Conservation (phyloP, 306 rosid species). For the Nissolia schottii region DNA sequence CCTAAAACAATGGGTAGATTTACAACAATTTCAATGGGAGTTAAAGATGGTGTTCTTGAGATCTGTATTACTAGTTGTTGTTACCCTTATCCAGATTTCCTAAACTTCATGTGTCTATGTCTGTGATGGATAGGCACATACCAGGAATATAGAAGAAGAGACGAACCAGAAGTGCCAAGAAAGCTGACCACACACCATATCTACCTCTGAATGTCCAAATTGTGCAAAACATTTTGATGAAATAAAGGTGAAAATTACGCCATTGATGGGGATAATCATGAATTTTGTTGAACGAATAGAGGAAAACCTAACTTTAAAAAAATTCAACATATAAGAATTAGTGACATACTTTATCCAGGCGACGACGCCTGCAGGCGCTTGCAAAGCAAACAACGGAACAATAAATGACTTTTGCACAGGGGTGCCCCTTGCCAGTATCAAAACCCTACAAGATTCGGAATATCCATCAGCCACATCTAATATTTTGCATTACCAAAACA, state of each 20-base stretch:
- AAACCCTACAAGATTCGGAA: slow-evolving; percentile 45
- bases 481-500: not conserved
- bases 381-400: slow-evolving; percentile 76
- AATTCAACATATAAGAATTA: not conserved
- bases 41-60: not conserved
- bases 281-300: slow-evolving; percentile 1
- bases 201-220: slow-evolving; percentile 65
- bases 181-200: slow-evolving; percentile 83
- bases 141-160: slow-evolving; percentile 64
- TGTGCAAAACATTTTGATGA: slow-evolving; percentile 7
- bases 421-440: slow-evolving; percentile 75
- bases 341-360: slow-evolving; percentile 70
- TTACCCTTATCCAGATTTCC: slow-evolving; percentile 5
- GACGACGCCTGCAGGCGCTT: slow-evolving; percentile 67
- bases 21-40: not conserved
- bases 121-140: slow-evolving; percentile 8
- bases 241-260: not conserved
- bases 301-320: not conserved
- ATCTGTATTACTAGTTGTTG: not conserved
- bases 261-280: not conserved
- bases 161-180: slow-evolving; percentile 78
- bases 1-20: not conserved
- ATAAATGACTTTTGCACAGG: slow-evolving; percentile 65
- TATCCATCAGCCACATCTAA: slow-evolving; percentile 21
- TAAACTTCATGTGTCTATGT: not conserved